Evolutionary conservation across 2,329 filamentous ascomycete genomes (phyloP).

Genomic region (Fonsecaea monophora): DNA sequence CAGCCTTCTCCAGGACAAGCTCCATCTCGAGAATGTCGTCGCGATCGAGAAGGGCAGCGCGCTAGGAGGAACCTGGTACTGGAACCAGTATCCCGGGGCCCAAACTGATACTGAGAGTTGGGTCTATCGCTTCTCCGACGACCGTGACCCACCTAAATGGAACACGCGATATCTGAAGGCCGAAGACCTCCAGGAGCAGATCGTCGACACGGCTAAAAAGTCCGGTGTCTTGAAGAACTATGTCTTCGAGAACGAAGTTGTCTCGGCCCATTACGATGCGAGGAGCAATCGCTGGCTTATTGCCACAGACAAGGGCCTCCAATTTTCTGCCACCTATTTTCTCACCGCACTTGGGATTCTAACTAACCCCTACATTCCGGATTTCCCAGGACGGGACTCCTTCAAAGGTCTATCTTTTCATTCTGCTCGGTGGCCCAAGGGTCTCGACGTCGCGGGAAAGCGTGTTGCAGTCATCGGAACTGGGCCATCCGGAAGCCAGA

Average conservation of each 20-base stretch:
- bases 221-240: slow-evolving; percentile 53
- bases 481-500: slow-evolving; percentile 68
- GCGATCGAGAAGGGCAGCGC: slow-evolving; percentile 61
- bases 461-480: slow-evolving; percentile 69
- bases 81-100: slow-evolving; percentile 50
- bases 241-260: slow-evolving; percentile 53
- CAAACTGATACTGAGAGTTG: slow-evolving; percentile 51
- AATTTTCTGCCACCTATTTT: slow-evolving; percentile 51
- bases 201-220: slow-evolving; percentile 54
- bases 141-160: slow-evolving; percentile 48
- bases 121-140: slow-evolving; percentile 57
- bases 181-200: slow-evolving; percentile 54
- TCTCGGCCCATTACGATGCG: slow-evolving; percentile 50
- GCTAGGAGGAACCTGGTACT: slow-evolving; percentile 47
- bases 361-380: slow-evolving; percentile 65
- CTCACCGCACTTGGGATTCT: slow-evolving; percentile 58
- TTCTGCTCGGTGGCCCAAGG: slow-evolving; percentile 62
- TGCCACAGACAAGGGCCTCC: slow-evolving; percentile 48
- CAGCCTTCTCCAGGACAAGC: slow-evolving; percentile 59
- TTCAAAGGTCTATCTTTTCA: slow-evolving; percentile 67
- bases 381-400: slow-evolving; percentile 63
- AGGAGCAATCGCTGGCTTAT: slow-evolving; percentile 51
- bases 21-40: slow-evolving; percentile 55
- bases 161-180: slow-evolving; percentile 45
- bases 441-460: slow-evolving; percentile 63